Evolutionary conservation across 2,329 filamentous ascomycete genomes (phyloP).

Genomic region (Leptoxyphium fumago): DNA sequence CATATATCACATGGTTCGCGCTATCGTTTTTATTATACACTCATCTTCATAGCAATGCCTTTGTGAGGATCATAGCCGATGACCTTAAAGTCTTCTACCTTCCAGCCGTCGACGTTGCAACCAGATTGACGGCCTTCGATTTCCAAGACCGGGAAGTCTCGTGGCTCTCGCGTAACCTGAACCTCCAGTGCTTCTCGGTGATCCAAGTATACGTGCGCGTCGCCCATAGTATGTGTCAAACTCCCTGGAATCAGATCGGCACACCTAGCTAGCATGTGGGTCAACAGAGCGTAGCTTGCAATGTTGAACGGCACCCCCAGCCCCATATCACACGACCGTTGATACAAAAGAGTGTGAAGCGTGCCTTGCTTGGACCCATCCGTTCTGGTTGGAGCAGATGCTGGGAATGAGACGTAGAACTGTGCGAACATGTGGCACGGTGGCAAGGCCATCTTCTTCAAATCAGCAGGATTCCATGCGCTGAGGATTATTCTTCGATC

Average conservation of each 20-base stretch:
- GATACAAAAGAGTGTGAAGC: constrained; percentile 80
- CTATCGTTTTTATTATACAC: constrained; percentile 38
- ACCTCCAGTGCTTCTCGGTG: constrained; percentile 75
- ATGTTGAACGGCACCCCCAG: constrained; percentile 97
- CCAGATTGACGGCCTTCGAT: constrained; percentile 49
- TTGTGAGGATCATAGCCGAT: constrained; percentile 84
- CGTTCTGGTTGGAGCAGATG: constrained; percentile 10
- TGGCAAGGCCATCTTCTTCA: constrained; percentile 78
- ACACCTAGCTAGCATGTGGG: constrained; percentile 85
- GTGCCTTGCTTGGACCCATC: constrained; percentile 42
- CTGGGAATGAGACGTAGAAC: constrained; percentile 74
- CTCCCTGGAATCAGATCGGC: constrained; percentile 73
- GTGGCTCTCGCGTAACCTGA: constrained; percentile 68
- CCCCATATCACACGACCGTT: constrained; percentile 92
- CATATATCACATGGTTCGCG: too few relatives aligned
- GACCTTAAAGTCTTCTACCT: constrained; percentile 72
- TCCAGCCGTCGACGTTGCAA: constrained; percentile 80
- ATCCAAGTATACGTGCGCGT: constrained; percentile 92
- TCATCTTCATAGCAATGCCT: constrained; percentile 97
- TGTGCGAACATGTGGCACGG: constrained; percentile 98
- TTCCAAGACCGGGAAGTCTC: constrained; percentile 63
- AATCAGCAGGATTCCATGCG: constrained; percentile 85
- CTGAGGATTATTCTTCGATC: constrained; percentile 80
- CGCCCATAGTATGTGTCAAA: constrained; percentile 90
- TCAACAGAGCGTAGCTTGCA: constrained; percentile 81